Evolutionary conservation across 2,329 filamentous ascomycete genomes (phyloP).

Genomic region (Talaromyces marneffei): DNA sequence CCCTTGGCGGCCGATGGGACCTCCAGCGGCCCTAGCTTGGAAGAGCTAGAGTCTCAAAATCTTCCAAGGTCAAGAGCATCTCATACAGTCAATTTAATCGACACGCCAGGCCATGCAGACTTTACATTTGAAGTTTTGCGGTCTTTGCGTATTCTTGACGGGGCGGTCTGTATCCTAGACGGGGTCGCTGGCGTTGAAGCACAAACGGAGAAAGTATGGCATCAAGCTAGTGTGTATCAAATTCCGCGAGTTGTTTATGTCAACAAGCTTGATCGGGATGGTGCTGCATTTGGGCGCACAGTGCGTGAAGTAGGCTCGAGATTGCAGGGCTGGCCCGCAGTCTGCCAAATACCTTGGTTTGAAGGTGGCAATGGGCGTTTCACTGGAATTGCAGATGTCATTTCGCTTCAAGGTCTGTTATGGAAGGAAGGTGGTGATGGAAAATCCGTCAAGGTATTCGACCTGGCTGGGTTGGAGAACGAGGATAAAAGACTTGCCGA

Average conservation of each 20-base stretch:
- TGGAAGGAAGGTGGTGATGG: conserved; percentile 66
- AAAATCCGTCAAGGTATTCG: conserved; percentile 53
- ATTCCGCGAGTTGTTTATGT: conserved; percentile 79
- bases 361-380: conserved; percentile 66
- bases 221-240: conserved; percentile 74
- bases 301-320: conserved; percentile 78
- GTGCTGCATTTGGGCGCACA: conserved; percentile 74
- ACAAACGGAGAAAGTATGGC: conserved; percentile 95
- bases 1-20: conserved; percentile 34
- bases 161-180: conserved; percentile 87
- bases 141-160: conserved; percentile 80
- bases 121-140: conserved; percentile 95
- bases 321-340: conserved; percentile 75
- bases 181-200: conserved; percentile 92
- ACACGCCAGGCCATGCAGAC: conserved; percentile 94
- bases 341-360: conserved; percentile 96
- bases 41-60: conserved; percentile 28
- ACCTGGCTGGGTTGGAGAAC: conserved; percentile 48
- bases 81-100: conserved; percentile 83
- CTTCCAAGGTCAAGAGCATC: conserved; percentile 48
- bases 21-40: conserved; percentile 15
- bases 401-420: conserved; percentile 66
- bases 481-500: conserved; percentile 48
- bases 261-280: conserved; percentile 80
- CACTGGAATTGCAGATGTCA: conserved; percentile 75